Evolutionary conservation across 1,284 basidiomycete genomes (phyloP), one percentile per base, ranked within the genome.

Genomic region (Trametes versicolor): DNA sequence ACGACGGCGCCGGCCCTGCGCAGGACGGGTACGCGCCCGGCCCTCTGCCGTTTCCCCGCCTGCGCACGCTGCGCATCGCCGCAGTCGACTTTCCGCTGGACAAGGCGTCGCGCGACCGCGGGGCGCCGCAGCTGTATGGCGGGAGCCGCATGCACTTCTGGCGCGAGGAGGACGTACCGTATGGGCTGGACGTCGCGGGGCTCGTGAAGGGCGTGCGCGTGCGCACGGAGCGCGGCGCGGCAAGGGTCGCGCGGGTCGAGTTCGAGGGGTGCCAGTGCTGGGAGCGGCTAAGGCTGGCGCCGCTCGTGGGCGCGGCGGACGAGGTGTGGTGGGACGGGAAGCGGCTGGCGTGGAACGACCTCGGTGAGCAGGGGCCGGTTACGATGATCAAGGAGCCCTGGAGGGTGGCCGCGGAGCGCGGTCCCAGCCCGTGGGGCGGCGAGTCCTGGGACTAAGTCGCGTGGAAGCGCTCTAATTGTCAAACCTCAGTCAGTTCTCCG

Each of bases 241-340:
- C 3, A 15, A 25, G 41, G 39, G 47, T 57, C 53, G 23, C 39
- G 13, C 50, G 53, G 0, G 1, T 52, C 37, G 54, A 47, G 19
- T 62, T 50, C 15, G 32, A 50, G 15, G 10, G 13, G 19, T 39
- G 47, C 39, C 34, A 50, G 34, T 57, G 60, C 48, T 21, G 8
- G 17, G 54, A 62, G 27, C 17, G 27, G 10, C 54, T 43, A 29
- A 36, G 53, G 19, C 60, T 62, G 7, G 23, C 29, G 12, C 27
- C 36, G 2, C n/a, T 62, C 1, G 36, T 51, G 17, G 39, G 48
- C n/a, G 37, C 25, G 15, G 60, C 57, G 36, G 37, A 25, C 27
- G 54, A 62, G 53, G 60, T 62, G 37, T 50, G 34, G 36, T 57
- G 47, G 60, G 54, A 62, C 21, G 50, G 41, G 27, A 23, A n/a